Evolutionary conservation across 192 early-diverging fungal species (phyloP), one percentile per base, ranked within the genome.

Genomic region (Pilobolus umbonatus): DNA sequence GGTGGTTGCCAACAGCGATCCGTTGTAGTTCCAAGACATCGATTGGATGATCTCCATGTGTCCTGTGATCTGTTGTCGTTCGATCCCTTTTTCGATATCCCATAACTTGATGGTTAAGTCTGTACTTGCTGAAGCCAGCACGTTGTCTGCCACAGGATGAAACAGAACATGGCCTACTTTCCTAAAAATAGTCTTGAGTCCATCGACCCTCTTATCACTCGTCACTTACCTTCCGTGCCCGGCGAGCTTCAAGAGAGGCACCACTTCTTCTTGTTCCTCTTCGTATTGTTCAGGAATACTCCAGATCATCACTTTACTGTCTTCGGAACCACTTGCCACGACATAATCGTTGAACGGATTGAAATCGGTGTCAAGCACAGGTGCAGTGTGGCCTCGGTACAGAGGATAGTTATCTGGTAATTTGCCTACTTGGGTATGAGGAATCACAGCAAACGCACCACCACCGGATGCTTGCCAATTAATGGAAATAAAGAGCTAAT

Each of bases 141-240:
- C 85, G 67, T 94, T 94, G 45, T 93, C 91, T 14, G 97, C 97
- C 1, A 85, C 85, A 21, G 97, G 97, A 76, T 99, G 93, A 82
- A 97, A 99, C 39, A 88, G 71, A 25, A 98, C 96, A 64, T 99
- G 96, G n/a, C 96, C 97, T 31, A 99, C 97, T 83, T 98, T 89
- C 40, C 89, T 81, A 43, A 14, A 53, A 38, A 30, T 42, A 45
- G 12, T 21, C 10, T 10, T 35, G 31, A 44, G 28, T 22, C 21
- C 35, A n/a, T 14, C 40, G 17, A 38, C 30, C 31, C 19, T 24
- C 21, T 26, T 14, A 10, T 24, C 9, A 12, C 4, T 17, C n/a
- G n/a, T n/a, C 22, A 17, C 78, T 71, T 84, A 84, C 64, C 86
- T 64, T 9, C 84, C 88, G 59, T 98, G 95, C 0, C 94, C 92